These are phyloP conservation scores for Circinella umbellata DNA, from an alignment of 371 early-diverging fungal genomes.

Conservation along the genomic window DNA sequence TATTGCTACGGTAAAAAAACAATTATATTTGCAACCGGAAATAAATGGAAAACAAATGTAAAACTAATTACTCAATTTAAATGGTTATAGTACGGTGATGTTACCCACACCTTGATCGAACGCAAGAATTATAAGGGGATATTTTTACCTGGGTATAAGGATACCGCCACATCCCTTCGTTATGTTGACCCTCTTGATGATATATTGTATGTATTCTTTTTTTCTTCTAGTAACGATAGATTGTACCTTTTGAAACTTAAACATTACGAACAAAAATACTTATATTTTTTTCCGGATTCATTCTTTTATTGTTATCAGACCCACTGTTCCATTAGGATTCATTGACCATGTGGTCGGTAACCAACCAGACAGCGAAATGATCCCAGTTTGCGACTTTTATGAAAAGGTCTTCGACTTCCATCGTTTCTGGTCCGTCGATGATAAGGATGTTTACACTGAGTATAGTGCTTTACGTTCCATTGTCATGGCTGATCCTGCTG, in stretches of 20 bases:
- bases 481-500: conserved; percentile 95
- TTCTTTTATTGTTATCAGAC: conserved; percentile 29
- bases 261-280: background rate
- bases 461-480: conserved; percentile 94
- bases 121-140: conserved; percentile 81
- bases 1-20: conserved; percentile 69
- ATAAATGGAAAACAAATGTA: background rate
- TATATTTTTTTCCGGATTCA: too few relatives aligned
- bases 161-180: conserved; percentile 37
- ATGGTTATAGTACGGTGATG: conserved; percentile 79
- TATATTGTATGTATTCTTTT: conserved; percentile 46
- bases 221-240: too few relatives aligned
- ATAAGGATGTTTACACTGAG: conserved; percentile 94
- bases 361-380: conserved; percentile 94
- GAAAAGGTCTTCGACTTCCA: conserved; percentile 93
- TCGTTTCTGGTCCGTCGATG: conserved; percentile 98
- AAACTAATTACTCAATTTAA: background rate
- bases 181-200: conserved; percentile 71
- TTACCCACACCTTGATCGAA: conserved; percentile 93
- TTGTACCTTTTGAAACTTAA: too few relatives aligned
- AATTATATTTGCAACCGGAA: too few relatives aligned
- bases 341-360: conserved; percentile 97
- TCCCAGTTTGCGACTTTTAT: conserved; percentile 81
- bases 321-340: conserved; percentile 66
- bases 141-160: conserved; percentile 87